Conservation (phyloP, 495 filamentous ascomycete genomes). For the Hypoxylon fuscum region DNA sequence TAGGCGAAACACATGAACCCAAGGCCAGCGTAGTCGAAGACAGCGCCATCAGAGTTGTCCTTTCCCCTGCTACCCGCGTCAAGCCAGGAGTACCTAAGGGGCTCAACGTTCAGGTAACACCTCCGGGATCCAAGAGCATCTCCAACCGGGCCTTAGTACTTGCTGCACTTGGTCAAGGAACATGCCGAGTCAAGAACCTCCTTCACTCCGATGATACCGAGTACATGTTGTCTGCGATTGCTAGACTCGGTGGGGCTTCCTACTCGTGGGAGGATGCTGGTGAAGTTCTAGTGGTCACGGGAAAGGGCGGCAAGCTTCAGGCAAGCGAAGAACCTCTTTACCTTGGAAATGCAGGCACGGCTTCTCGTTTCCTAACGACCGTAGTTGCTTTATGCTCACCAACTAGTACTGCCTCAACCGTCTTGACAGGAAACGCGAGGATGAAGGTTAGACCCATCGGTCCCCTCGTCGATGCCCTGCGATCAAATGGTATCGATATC, state of each 20-base stretch:
- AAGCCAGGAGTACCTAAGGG: constrained; percentile 70
- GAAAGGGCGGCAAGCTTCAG: constrained; percentile 84
- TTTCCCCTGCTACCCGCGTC: constrained; percentile 82
- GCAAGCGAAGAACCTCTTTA: constrained; percentile 83
- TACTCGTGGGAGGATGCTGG: constrained; percentile 96
- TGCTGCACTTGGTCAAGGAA: constrained; percentile 87
- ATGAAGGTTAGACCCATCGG: constrained; percentile 98
- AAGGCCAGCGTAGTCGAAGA: constrained; percentile 90
- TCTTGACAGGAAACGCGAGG: constrained; percentile 91
- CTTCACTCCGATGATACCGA: constrained; percentile 97
- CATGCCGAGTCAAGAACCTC: constrained; percentile 87
- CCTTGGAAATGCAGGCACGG: constrained; percentile 95
- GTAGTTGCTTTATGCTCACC: constrained; percentile 85
- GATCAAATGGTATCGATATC: constrained; percentile 81
- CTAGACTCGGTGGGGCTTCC: constrained; percentile 83
- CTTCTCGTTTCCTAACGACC: constrained; percentile 92
- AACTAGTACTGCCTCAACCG: constrained; percentile 67
- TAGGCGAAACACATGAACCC: constrained; percentile 86
- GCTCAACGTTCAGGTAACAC: constrained; percentile 77
- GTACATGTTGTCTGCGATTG: constrained; percentile 92
- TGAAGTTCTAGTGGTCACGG: constrained; percentile 86
- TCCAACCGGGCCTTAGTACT: constrained; percentile 95
- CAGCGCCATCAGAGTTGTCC: constrained; percentile 80
- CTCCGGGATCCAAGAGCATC: constrained; percentile 97
- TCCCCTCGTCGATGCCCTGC: constrained; percentile 90